phyloP scores from a whole-genome alignment of 306 rosid species.

The Cicer chorassanicum region DNA sequence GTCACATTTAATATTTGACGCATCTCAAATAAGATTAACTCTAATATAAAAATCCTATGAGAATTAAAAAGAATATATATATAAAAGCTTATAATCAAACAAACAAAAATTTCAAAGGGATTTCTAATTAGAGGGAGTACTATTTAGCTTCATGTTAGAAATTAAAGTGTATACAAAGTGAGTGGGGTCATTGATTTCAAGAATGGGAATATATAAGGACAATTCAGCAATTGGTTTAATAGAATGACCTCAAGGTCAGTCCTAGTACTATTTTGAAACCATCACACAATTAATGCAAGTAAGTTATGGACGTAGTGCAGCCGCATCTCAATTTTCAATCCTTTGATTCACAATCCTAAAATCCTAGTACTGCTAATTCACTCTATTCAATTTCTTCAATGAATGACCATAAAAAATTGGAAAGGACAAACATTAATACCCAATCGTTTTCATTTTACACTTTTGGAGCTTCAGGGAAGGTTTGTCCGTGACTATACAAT shows the following conservation, averaged over 20 bases:
- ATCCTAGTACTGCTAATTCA: not conserved
- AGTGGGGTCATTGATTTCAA: slow-evolving; percentile 24
- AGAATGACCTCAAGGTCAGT: not conserved
- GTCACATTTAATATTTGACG: too few species aligned
- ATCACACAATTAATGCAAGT: not conserved
- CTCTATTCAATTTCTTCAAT: not conserved
- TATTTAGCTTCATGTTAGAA: not conserved
- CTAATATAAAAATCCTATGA: too few species aligned
- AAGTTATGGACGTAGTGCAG: slow-evolving; percentile 6
- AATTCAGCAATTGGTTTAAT: not conserved
- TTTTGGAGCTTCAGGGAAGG: not conserved
- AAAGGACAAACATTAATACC: not conserved
- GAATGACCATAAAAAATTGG: not conserved
- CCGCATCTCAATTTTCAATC: slow-evolving; percentile 37
- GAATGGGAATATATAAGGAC: not conserved
- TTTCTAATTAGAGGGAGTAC: too few species aligned
- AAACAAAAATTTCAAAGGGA: too few species aligned
- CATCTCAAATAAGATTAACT: too few species aligned
- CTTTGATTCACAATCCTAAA: not conserved
- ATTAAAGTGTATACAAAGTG: not conserved
- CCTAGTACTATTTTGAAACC: not conserved
- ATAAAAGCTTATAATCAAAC: too few species aligned
- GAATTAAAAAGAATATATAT: too few species aligned
- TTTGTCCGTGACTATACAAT: not conserved
- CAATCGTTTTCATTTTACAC: slow-evolving; percentile 4